Evolutionary conservation across 2,329 filamentous ascomycete genomes (phyloP), one percentile per base, ranked within the genome.

Genomic region (Botrytis aclada): DNA sequence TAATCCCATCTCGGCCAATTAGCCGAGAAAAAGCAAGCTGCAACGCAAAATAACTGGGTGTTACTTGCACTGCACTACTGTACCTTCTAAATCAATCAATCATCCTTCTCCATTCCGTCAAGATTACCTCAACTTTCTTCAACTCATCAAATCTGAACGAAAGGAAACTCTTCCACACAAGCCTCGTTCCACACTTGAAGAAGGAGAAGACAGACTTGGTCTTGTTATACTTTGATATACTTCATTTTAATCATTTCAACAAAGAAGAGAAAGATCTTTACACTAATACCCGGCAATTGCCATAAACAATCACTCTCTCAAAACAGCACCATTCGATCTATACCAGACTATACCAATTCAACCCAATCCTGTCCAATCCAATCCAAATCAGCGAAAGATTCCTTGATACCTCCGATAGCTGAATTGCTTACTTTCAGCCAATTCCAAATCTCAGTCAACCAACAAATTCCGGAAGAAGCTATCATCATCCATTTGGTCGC

Each of bases 401-500:
- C 58, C 34, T 51, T 34, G 47, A 62, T 62, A 62, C 54, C 54
- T 51, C 67, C 76, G 70, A 72, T 70, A 74, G 73, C 74, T 71
- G 69, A 71, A 71, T 32, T 71, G 71, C 71, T 72, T 61, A 72
- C 64, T 14, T 54, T 60, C 71, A 63, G 63, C 64, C 71, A 61
- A 58, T 60, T 69, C 37, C 54, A 63, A 56, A 54, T 69, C 56
- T 69, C 54, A 22, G 41, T 62, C 71, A 62, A 62, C 25, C 43
- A 54, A 47, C 54, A 56, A 25, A 37, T 67, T 75, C 73, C 75
- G 77, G 75, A 74, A 76, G 75, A 74, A 76, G 75, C 77, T 75
- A 74, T 76, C 74, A 74, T 76, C 74, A 73, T 78, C 76, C 77
- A 73, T 77, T 75, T 75, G 76, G 78, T 66, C 76, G 75, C 74